Conservation (phyloP, 2,329 filamentous ascomycete genomes). For the Kalmusia sp. region DNA sequence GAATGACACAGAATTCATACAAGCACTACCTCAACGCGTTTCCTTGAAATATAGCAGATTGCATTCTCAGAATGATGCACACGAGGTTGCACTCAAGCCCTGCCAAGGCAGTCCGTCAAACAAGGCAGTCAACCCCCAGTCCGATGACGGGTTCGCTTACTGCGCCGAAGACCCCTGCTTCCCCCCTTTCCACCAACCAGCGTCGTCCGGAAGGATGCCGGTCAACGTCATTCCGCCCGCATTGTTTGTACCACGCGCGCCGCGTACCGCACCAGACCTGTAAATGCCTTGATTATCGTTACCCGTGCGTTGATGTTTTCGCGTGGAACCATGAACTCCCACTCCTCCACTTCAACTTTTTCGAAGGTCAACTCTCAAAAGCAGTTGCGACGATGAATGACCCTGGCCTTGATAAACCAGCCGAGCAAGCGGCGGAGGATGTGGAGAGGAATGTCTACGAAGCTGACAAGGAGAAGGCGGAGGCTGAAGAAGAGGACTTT, state of each 20-base stretch:
- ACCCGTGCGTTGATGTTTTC: not conserved
- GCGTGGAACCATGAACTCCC: not conserved
- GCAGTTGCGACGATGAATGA: conserved; percentile 47
- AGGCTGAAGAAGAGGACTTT: conserved; percentile 51
- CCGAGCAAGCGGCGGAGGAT: conserved; percentile 55
- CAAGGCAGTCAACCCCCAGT: not conserved
- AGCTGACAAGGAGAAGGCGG: conserved; percentile 41
- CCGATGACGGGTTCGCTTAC: not conserved
- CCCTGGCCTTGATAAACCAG: conserved; percentile 59
- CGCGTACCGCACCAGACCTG: not conserved
- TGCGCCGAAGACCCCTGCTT: not conserved
- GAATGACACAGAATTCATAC: too few relatives aligned
- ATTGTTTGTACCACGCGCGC: not conserved
- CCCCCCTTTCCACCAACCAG: conserved; percentile 13
- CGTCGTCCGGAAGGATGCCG: not conserved
- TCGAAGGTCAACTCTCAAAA: not conserved
- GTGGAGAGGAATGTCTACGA: conserved; percentile 48
- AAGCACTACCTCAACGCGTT: too few relatives aligned
- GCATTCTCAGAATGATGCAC: not conserved
- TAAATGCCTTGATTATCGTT: conserved; percentile 5
- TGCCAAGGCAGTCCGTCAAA: conserved; percentile 8
- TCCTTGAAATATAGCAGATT: not conserved
- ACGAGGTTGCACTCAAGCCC: conserved; percentile 12
- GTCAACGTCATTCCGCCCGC: conserved; percentile 16
- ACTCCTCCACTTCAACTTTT: not conserved